Evolutionary conservation across 2,329 filamentous ascomycete genomes (phyloP), one percentile per base, ranked within the genome.

Genomic region (Colletotrichum sp.): DNA sequence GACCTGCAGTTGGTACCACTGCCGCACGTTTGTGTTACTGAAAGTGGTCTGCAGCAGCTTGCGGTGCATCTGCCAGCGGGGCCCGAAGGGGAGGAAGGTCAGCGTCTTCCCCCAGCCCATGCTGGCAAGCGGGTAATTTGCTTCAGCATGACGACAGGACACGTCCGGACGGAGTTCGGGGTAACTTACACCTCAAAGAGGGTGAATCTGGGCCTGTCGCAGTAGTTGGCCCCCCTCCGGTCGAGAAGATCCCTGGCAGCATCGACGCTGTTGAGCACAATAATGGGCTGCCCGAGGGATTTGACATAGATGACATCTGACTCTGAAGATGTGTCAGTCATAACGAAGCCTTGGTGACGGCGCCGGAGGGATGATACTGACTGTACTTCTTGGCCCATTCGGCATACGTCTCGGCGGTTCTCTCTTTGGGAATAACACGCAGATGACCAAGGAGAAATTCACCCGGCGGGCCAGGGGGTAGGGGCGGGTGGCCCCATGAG

Each of bases 361-460:
- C 24, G 48, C 9, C 43, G 13, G 12, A 18, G 32, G 38, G n/a
- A 32, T 30, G n/a, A 24, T 15, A 69, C 77, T 73, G 26, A 95
- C 93, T 83, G 95, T 94, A 81, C 95, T 74, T 62, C 36, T 73
- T 69, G 24, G 76, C 76, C 77, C 77, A 78, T 64, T 77, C 56
- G 8, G 74, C 68, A 60, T 78, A 78, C 18, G 69, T 71, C 52
- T 64, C 73, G 32, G 76, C 77, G 7, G 77, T 76, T 48, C 61
- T 65, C 34, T 77, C 70, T 43, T 67, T 71, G 52, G 72, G 86
- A 38, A 83, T 80, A 68, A 88, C 86, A 4, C 83, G 82, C 5
- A 79, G 66, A 62, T 84, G 85, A 6, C 86, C 86, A 38, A 84
- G 79, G 18, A 87, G 79, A 4, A 83, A 83, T 10, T 80, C 80